Percentiles rank a stretch among this genome's conserved stretches.
Evolutionary conservation across 148 eudicot genomes (phyloP).

Genomic region (Camellia granthamiana): DNA sequence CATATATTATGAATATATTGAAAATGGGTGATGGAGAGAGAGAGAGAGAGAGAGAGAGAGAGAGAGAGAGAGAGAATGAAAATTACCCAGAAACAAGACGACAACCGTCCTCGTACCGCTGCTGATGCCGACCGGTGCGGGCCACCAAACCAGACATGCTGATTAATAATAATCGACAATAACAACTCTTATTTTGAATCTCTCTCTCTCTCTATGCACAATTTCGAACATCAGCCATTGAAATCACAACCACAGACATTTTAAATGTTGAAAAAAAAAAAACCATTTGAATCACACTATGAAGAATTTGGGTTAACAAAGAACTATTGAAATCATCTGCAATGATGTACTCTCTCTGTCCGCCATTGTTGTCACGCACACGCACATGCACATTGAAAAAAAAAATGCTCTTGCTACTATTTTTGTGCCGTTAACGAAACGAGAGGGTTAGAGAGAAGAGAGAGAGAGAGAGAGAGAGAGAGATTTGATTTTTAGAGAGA

Average conservation of each 20-base stretch:
- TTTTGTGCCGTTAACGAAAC: not conserved
- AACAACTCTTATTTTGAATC: not conserved
- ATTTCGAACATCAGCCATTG: not conserved
- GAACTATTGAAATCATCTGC: not conserved
- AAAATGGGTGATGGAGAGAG: not conserved
- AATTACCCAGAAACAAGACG: constrained; percentile 20
- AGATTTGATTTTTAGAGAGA: not conserved
- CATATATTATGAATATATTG: not conserved
- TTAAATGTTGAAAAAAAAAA: too few species aligned
- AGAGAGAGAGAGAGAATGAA: not conserved
- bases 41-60: not conserved
- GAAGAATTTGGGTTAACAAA: too few species aligned
- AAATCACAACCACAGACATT: not conserved
- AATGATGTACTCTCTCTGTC: not conserved
- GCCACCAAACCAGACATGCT: constrained; percentile 13
- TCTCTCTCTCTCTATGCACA: not conserved
- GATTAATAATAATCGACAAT: not conserved
- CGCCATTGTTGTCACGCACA: not conserved
- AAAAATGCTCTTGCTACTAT: too few species aligned
- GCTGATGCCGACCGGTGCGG: constrained; percentile 20
- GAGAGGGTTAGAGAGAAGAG: not conserved
- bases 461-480: not conserved
- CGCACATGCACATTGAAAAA: not conserved
- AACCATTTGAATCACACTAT: too few species aligned
- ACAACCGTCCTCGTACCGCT: constrained; percentile 17